phyloP scores from a whole-genome alignment of 192 early-diverging fungal genomes.

The Umbelopsis sp. region DNA sequence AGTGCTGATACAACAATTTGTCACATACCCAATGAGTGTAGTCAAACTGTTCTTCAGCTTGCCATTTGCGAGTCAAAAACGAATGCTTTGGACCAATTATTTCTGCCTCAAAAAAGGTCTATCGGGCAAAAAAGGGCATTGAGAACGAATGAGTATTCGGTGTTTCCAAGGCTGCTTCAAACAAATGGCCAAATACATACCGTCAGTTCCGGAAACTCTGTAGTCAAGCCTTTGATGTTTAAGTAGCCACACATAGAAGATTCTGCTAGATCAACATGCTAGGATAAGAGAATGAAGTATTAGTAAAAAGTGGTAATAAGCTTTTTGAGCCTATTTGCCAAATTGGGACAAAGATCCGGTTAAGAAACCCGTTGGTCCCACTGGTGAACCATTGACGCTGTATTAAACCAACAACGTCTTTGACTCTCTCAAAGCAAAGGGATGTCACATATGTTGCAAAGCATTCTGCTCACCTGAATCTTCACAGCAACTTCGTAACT shows the following conservation, averaged over 20 bases:
- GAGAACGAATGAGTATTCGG: neutral
- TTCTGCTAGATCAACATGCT: slow-evolving; percentile 70
- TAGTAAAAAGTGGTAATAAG: neutral
- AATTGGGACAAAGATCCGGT: slow-evolving; percentile 1
- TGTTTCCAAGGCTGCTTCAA: neutral
- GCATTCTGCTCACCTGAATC: slow-evolving; percentile 61
- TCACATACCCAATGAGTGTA: slow-evolving; percentile 72
- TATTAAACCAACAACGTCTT: too few relatives aligned
- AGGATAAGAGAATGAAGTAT: slow-evolving; percentile 13
- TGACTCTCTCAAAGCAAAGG: too few relatives aligned
- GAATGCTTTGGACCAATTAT: slow-evolving; percentile 78
- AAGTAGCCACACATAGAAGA: slow-evolving; percentile 82
- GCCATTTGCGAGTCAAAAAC: slow-evolving; percentile 85
- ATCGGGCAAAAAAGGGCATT: neutral
- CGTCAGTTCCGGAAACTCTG: slow-evolving; percentile 77
- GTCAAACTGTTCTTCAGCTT: slow-evolving; percentile 77
- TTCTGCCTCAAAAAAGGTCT: slow-evolving; percentile 88
- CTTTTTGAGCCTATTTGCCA: neutral
- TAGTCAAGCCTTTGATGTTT: slow-evolving; percentile 80
- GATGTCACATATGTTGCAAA: too few relatives aligned
- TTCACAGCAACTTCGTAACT: slow-evolving; percentile 72
- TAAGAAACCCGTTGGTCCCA: too few relatives aligned
- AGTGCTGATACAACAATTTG: neutral
- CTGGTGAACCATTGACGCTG: too few relatives aligned
- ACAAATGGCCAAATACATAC: slow-evolving; percentile 11